These are phyloP conservation scores for Pleodorina starrii DNA, from an alignment of 139 green algal species.

Conservation along the genomic window DNA sequence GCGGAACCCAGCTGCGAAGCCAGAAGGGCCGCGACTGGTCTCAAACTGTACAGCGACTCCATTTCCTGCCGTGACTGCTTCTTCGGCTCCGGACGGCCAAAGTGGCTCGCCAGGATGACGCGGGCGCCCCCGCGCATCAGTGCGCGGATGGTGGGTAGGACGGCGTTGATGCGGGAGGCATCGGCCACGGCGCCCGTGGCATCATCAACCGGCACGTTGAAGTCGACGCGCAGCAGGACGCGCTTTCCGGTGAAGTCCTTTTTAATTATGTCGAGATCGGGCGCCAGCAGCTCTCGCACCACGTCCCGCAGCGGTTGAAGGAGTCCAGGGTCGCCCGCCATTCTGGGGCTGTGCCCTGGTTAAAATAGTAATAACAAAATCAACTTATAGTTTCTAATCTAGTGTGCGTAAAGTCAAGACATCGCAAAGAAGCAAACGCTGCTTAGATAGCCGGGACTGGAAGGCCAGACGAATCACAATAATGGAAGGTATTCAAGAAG, in stretches of 20 bases:
- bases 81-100: slow-evolving; percentile 58
- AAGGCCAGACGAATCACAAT: no score
- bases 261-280: background rate
- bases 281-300: background rate
- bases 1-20: background rate
- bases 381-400: no score
- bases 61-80: slow-evolving; percentile 45
- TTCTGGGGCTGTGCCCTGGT: no score
- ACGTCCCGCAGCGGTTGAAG: background rate
- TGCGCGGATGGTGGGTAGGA: slow-evolving; percentile 76
- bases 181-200: slow-evolving; percentile 73
- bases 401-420: no score
- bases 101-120: slow-evolving; percentile 55
- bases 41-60: slow-evolving; percentile 31
- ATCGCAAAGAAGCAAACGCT: no score
- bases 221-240: slow-evolving; percentile 79
- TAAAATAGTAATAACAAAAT: no score
- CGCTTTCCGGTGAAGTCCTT: slow-evolving; percentile 67
- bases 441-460: no score
- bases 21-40: slow-evolving; percentile 42
- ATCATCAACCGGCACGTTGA: slow-evolving; percentile 83
- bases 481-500: no score
- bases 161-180: slow-evolving; percentile 66
- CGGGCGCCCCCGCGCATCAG: slow-evolving; percentile 46
- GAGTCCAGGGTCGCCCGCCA: background rate